phyloP scores from a whole-genome alignment of 2,329 filamentous ascomycete species.

The Pyricularia pennisetigena region DNA sequence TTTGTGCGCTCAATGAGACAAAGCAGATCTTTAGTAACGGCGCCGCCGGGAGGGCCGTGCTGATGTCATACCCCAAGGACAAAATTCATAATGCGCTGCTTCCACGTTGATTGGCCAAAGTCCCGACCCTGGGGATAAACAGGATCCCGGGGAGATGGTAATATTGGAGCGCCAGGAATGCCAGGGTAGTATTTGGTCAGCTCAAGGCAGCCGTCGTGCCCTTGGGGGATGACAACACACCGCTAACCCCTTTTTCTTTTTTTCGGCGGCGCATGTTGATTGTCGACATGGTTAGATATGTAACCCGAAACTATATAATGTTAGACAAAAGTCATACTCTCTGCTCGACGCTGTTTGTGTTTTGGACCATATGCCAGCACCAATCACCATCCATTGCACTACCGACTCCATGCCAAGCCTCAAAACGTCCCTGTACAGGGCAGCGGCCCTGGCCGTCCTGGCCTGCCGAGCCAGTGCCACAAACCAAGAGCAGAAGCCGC shows the following conservation, averaged over 20 bases:
- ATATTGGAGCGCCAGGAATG: neutral
- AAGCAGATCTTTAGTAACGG: too few relatives aligned
- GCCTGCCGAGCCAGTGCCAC: neutral
- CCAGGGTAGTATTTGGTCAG: neutral
- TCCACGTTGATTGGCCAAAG: neutral
- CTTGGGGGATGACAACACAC: neutral
- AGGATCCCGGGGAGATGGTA: too few relatives aligned
- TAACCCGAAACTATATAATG: neutral
- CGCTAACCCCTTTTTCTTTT: neutral
- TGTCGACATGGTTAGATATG: too few relatives aligned
- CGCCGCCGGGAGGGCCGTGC: too few relatives aligned
- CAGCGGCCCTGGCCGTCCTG: neutral
- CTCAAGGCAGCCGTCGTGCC: neutral
- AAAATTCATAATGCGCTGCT: too few relatives aligned
- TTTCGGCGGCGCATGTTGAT: neutral
- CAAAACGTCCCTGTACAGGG: neutral
- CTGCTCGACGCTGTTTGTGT: neutral
- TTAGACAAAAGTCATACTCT: neutral
- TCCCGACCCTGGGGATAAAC: neutral
- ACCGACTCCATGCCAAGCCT: neutral
- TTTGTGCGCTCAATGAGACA: too few relatives aligned
- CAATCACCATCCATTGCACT: neutral
- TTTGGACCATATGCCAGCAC: neutral
- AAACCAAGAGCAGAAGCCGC: neutral
- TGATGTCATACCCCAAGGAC: too few relatives aligned